Conservation (phyloP, 176 grass and related monocot genomes). For the Oryza rufipogon region DNA sequence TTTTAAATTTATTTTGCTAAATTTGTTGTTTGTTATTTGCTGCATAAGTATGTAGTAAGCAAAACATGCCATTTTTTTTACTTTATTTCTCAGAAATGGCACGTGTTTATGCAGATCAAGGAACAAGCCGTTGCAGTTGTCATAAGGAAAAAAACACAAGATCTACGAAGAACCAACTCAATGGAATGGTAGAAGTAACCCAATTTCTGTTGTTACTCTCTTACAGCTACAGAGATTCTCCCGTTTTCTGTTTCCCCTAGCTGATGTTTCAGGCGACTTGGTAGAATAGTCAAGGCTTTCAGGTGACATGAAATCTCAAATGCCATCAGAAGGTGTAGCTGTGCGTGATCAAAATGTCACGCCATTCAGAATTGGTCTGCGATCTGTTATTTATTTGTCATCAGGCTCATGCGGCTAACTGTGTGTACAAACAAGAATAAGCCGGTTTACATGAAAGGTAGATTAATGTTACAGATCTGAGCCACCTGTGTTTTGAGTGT, state of each 20-base stretch:
- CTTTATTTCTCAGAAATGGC: not conserved
- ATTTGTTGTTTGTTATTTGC: not conserved
- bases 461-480: constrained; percentile 16
- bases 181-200: constrained; percentile 72
- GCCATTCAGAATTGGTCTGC: constrained; percentile 33
- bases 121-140: constrained; percentile 62
- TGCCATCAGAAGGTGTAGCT: constrained; percentile 29
- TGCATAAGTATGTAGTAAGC: not conserved
- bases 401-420: constrained; percentile 18
- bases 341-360: constrained; percentile 44
- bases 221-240: constrained; percentile 39
- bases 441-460: constrained; percentile 35
- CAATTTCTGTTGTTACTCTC: constrained; percentile 31
- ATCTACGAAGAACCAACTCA: constrained; percentile 70
- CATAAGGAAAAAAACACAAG: constrained; percentile 58
- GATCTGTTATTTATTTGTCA: constrained; percentile 38
- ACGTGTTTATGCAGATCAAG: constrained; percentile 64
- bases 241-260: constrained; percentile 34
- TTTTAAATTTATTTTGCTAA: not conserved
- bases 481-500: constrained; percentile 7
- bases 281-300: constrained; percentile 41
- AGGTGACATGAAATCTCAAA: constrained; percentile 15
- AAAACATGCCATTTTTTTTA: not conserved
- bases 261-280: constrained; percentile 24
- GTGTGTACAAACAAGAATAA: constrained; percentile 51